Conservation (phyloP, 306 rosid species). For the Trichosanthes cucumerina region DNA sequence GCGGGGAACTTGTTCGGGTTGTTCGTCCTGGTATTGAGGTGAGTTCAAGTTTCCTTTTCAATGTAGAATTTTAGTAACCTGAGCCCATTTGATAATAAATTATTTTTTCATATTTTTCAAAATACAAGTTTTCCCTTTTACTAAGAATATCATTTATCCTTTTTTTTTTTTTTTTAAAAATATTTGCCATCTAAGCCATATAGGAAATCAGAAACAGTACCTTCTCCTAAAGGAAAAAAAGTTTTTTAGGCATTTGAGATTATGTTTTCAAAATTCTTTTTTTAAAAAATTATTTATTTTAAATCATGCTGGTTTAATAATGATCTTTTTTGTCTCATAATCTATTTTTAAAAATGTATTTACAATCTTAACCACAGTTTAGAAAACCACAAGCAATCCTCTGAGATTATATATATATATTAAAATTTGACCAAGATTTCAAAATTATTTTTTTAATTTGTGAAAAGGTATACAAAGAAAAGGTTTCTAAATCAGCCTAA, state of each 20-base stretch:
- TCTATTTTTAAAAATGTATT: not conserved
- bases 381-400: not conserved
- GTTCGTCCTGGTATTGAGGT: slow-evolving; percentile 89
- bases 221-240: not conserved
- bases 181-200: not conserved
- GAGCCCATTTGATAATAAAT: not conserved
- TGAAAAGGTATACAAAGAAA: not conserved
- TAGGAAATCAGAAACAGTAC: not conserved
- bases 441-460: not conserved
- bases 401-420: not conserved
- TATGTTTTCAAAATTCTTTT: not conserved
- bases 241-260: not conserved
- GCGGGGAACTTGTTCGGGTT: slow-evolving; percentile 91
- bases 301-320: not conserved
- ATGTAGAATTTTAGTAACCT: not conserved
- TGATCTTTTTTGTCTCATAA: not conserved
- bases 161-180: not conserved
- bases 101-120: not conserved
- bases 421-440: not conserved
- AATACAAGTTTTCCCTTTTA: not conserved
- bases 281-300: not conserved
- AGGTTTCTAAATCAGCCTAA: not conserved
- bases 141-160: too few species aligned
- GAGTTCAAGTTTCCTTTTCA: slow-evolving; percentile 8
- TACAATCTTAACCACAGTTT: not conserved